phyloP scores from a whole-genome alignment of 2,329 filamentous ascomycete species.

The Didymella keratinophila region DNA sequence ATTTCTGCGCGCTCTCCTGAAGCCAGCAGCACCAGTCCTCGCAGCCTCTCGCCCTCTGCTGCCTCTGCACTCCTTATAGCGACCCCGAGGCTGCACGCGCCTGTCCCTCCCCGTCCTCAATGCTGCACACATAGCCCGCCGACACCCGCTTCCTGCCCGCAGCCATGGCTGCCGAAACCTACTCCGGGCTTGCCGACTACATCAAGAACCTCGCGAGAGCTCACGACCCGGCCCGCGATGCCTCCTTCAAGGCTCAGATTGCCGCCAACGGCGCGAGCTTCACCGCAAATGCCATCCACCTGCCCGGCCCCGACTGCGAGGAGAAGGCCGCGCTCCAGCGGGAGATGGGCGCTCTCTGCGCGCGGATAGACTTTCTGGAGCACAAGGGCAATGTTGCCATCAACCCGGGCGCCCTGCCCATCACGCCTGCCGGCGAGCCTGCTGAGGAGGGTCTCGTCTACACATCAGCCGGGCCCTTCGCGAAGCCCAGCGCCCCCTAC shows the following conservation, averaged over 20 bases:
- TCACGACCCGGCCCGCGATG: constrained; percentile 53
- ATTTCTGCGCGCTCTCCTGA: constrained; percentile 6
- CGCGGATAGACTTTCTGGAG: constrained; percentile 83
- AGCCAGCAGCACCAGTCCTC: neutral
- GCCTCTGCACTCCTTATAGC: constrained; percentile 8
- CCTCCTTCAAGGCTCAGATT: constrained; percentile 55
- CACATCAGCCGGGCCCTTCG: constrained; percentile 51
- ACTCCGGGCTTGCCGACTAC: constrained; percentile 51
- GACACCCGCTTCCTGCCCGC: constrained; percentile 32
- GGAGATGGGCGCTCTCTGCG: constrained; percentile 80
- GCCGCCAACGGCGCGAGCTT: constrained; percentile 60
- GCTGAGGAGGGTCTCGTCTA: constrained; percentile 61
- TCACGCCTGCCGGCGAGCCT: constrained; percentile 78
- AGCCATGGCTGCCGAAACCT: constrained; percentile 49
- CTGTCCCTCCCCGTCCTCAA: constrained; percentile 35
- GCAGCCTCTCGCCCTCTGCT: constrained; percentile 8
- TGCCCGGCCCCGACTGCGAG: constrained; percentile 78
- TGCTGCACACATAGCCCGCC: constrained; percentile 46
- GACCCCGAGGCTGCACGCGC: constrained; percentile 27
- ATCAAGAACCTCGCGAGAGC: constrained; percentile 60
- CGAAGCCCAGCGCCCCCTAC: constrained; percentile 42
- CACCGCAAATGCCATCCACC: constrained; percentile 65
- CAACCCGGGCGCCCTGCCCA: constrained; percentile 68
- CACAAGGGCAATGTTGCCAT: constrained; percentile 71
- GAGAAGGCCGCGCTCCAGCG: constrained; percentile 82